Conservation (phyloP, 2,329 filamentous ascomycete genomes). For the Cladosporium velox region DNA sequence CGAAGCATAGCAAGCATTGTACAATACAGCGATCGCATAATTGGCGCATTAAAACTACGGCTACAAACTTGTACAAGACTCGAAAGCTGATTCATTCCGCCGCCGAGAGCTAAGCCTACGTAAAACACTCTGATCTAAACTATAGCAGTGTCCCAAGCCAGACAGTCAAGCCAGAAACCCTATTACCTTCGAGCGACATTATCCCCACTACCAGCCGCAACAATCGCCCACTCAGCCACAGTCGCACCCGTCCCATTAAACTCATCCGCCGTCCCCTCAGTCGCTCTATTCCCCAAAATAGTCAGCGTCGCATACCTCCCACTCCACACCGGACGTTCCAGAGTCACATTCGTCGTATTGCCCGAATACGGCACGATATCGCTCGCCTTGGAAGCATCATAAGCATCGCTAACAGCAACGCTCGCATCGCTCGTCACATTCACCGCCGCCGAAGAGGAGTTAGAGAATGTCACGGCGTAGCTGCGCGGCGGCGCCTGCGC, state of each 20-base stretch:
- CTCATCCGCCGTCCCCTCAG: constrained; percentile 31
- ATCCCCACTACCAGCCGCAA: constrained; percentile 24
- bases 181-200: constrained; percentile 14
- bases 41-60: background rate
- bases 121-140: background rate
- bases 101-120: background rate
- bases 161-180: background rate
- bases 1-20: background rate
- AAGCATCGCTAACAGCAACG: constrained; percentile 47
- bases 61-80: background rate
- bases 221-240: constrained; percentile 52
- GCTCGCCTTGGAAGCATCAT: constrained; percentile 38
- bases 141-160: background rate
- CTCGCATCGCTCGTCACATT: constrained; percentile 30
- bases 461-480: constrained; percentile 59
- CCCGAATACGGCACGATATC: constrained; percentile 44
- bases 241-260: constrained; percentile 48
- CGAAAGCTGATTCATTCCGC: background rate
- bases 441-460: constrained; percentile 40
- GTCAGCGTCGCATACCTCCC: constrained; percentile 50
- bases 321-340: constrained; percentile 43
- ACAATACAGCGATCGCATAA: background rate
- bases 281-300: constrained; percentile 51
- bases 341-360: constrained; percentile 50
- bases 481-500: constrained; percentile 56